Conservation (phyloP, 805 yeast genomes). For the Candida mattraensis region DNA sequence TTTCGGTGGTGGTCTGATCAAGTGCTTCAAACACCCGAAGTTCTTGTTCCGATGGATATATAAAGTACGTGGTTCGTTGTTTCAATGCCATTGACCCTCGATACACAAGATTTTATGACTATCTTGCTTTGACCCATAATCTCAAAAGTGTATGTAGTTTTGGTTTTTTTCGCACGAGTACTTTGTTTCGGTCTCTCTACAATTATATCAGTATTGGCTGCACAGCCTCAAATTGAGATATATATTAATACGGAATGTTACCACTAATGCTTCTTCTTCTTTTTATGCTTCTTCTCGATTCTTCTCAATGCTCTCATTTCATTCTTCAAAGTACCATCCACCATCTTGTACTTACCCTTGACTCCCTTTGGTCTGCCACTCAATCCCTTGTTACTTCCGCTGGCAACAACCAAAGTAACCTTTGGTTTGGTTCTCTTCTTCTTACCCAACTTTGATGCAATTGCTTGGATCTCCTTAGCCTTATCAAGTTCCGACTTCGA, state of each 20-base stretch:
- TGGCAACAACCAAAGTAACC: constrained; percentile 86
- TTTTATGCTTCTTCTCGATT: constrained; percentile 82
- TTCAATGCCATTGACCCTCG: constrained; percentile 10
- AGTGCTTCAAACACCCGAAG: constrained; percentile 15
- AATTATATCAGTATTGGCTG: too few relatives aligned
- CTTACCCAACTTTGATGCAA: constrained; percentile 78
- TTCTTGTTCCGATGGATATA: constrained; percentile 17
- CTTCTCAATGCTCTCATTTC: constrained; percentile 92
- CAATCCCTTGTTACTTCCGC: constrained; percentile 79
- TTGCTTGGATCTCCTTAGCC: constrained; percentile 85
- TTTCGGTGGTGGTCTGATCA: too few relatives aligned
- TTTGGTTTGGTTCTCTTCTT: constrained; percentile 71
- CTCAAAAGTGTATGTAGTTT: too few relatives aligned
- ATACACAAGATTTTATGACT: too few relatives aligned
- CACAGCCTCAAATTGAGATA: too few relatives aligned
- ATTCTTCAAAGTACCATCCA: constrained; percentile 96
- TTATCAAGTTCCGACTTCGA: constrained; percentile 90
- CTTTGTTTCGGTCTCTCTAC: too few relatives aligned
- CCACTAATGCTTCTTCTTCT: constrained; percentile 33
- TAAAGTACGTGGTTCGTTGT: constrained; percentile 23
- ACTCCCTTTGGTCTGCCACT: constrained; percentile 97
- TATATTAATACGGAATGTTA: neutral
- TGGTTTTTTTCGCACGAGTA: too few relatives aligned
- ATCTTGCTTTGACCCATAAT: too few relatives aligned
- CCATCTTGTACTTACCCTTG: constrained; percentile 98